Evolutionary conservation across 2,329 filamentous ascomycete genomes (phyloP), one percentile per base, ranked within the genome.

Genomic region (Coleophoma cylindrospora): DNA sequence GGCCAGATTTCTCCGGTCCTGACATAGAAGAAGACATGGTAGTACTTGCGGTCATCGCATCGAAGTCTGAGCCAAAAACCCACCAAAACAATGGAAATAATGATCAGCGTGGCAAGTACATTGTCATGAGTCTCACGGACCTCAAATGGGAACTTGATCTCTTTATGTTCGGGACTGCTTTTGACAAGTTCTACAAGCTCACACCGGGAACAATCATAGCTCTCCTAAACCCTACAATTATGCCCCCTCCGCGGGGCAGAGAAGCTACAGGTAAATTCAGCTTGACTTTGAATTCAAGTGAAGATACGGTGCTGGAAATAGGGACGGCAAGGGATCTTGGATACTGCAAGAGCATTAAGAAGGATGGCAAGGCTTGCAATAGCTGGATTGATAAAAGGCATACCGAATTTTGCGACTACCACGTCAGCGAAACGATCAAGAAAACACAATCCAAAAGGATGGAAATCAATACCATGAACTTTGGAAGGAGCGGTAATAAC

Each of bases 181-280:
- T 97, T 61, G 86, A 89, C 14, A 84, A 88, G 49, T 99, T 94
- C 72, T 97, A 92, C 86, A 95, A 95, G 64, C 74, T 97, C n/a
- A 84, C 84, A 0, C 81, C 89, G 2, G 94, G 94, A n/a, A 96
- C 91, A 0, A 79, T 97, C 1, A 76, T 99, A 50, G 94, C 92
- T 5, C 88, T 99, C 22, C 75, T 99, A 32, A 99, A 99, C 63
- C 94, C 94, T 1, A 83, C 76, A 15, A 86, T 97, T 59, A 89
- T 99, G 83, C 90, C 92, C 3, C 92, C 92, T 0, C 87, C 87
- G 0, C 82, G 82, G 1, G 81, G 84, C 17, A 84, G 83, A 53
- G 76, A 82, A 14, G 88, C 91, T 55, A 92, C 87, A 0, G 91
- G 91, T 22, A 82, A 83, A 33, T 99, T 97, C 70, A 89, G 85